A percentile compares a stretch with the other conserved stretches of the same genome.
These are phyloP conservation scores for Penicilliopsis zonata DNA, from an alignment of 495 filamentous ascomycete genomes.

Conservation along the genomic window DNA sequence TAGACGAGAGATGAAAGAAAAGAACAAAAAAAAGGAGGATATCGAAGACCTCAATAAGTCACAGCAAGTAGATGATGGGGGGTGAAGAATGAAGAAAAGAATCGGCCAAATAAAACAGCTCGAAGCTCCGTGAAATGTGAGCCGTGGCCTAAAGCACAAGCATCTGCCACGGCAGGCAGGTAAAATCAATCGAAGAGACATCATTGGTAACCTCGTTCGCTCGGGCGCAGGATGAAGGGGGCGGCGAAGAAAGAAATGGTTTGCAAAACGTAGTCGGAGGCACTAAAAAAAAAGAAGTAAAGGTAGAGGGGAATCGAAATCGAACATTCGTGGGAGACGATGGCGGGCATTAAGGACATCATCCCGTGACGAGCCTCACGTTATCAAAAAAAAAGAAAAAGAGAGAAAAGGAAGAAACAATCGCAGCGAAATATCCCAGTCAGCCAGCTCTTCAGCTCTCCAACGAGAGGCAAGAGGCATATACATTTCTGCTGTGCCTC, in stretches of 20 bases:
- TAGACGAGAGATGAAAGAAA: slow-evolving; percentile 15
- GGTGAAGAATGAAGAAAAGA: background rate
- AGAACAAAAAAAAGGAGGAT: slow-evolving; percentile 22
- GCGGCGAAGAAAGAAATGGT: background rate
- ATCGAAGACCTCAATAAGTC: background rate
- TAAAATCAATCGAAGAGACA: background rate
- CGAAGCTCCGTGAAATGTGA: too few relatives aligned
- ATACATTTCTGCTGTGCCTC: slow-evolving; percentile 9
- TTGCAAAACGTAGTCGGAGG: background rate
- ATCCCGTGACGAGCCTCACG: slow-evolving; percentile 19
- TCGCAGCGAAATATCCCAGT: slow-evolving; percentile 11
- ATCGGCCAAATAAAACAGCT: background rate
- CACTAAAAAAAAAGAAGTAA: slow-evolving; percentile 2
- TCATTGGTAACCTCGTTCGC: background rate
- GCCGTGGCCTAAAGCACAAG: background rate
- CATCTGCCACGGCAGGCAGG: background rate
- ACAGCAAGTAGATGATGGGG: background rate
- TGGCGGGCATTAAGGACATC: slow-evolving; percentile 29
- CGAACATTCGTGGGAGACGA: slow-evolving; percentile 34
- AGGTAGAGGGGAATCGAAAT: slow-evolving; percentile 15
- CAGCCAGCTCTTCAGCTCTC: slow-evolving; percentile 8
- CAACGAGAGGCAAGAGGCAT: slow-evolving; percentile 6
- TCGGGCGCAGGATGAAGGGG: background rate
- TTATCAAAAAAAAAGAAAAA: slow-evolving; percentile 6
- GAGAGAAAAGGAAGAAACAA: slow-evolving; percentile 13